A percentile compares a stretch with the other conserved stretches of the same genome.
Evolutionary conservation across 1,284 basidiomycete genomes (phyloP).

Genomic region (Tylopilus sp.): DNA sequence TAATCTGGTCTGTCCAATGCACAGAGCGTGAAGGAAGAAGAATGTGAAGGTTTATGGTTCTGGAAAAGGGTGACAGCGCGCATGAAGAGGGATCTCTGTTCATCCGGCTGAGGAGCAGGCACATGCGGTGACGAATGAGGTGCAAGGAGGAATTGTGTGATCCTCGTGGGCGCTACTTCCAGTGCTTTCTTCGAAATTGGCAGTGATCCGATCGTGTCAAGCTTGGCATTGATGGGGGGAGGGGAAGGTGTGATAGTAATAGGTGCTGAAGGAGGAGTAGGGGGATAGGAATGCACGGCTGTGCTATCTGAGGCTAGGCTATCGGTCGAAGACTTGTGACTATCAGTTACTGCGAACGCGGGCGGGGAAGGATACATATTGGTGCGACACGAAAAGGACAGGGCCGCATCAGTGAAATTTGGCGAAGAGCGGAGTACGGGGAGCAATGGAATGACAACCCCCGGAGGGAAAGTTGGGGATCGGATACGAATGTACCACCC

Average conservation of each 20-base stretch:
- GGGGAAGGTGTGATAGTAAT: conserved; percentile 44
- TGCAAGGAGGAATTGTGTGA: conserved; percentile 61
- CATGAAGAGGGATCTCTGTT: conserved; percentile 47
- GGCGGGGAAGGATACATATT: conserved; percentile 34
- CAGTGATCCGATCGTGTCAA: conserved; percentile 31
- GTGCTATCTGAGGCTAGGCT: conserved; percentile 36
- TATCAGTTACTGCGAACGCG: not conserved
- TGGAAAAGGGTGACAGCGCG: conserved; percentile 55
- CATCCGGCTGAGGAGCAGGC: conserved; percentile 33
- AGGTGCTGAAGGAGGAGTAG: conserved; percentile 48
- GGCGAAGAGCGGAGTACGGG: conserved; percentile 55
- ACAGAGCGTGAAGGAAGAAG: conserved; percentile 60
- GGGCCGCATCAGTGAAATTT: conserved; percentile 56
- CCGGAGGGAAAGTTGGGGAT: conserved; percentile 60
- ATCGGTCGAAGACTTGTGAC: conserved; percentile 31
- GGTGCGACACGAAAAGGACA: conserved; percentile 62
- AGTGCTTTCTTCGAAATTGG: conserved; percentile 9
- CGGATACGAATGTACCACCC: conserved; percentile 79
- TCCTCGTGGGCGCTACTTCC: conserved; percentile 29
- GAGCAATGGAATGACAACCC: conserved; percentile 58
- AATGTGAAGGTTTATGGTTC: conserved; percentile 54
- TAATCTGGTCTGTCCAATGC: conserved; percentile 14
- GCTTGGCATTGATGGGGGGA: conserved; percentile 38
- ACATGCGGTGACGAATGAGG: conserved; percentile 46
- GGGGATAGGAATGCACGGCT: conserved; percentile 62